A percentile compares a stretch with the other conserved stretches of the same genome.
Evolutionary conservation across 495 filamentous ascomycete genomes (phyloP).

Genomic region (Aspergillus taichungensis): DNA sequence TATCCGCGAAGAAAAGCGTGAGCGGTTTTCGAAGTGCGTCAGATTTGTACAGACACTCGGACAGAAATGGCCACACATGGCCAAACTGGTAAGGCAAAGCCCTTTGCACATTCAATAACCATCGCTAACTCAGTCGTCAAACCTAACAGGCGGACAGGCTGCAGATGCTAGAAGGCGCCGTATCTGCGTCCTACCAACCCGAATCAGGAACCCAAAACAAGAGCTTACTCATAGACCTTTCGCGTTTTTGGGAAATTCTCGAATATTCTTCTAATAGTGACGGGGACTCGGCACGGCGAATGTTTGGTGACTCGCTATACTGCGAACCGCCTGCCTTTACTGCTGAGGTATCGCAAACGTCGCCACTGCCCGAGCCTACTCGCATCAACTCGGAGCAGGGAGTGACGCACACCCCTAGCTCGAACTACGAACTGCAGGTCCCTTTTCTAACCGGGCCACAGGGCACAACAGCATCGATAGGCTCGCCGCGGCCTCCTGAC

Average conservation of each 20-base stretch:
- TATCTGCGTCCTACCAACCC: slow-evolving; percentile 37
- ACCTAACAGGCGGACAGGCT: slow-evolving; percentile 30
- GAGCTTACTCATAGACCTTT: slow-evolving; percentile 39
- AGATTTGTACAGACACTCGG: slow-evolving; percentile 35
- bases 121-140: not conserved
- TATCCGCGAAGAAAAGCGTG: slow-evolving; percentile 33
- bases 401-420: slow-evolving; percentile 6
- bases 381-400: slow-evolving; percentile 21
- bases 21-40: slow-evolving; percentile 37
- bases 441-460: slow-evolving; percentile 10
- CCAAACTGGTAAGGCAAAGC: slow-evolving; percentile 26
- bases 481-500: slow-evolving; percentile 21
- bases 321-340: slow-evolving; percentile 12
- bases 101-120: not conserved
- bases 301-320: slow-evolving; percentile 36
- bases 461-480: slow-evolving; percentile 13
- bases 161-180: slow-evolving; percentile 33
- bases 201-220: slow-evolving; percentile 32
- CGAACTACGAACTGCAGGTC: slow-evolving; percentile 11
- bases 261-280: slow-evolving; percentile 42
- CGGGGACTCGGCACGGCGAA: slow-evolving; percentile 25
- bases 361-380: slow-evolving; percentile 36
- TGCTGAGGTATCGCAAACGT: slow-evolving; percentile 37
- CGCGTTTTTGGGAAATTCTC: slow-evolving; percentile 42
- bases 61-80: slow-evolving; percentile 39